Conservation (phyloP, 768 basidiomycete species). For the Lactarius pseudohatsudake region DNA sequence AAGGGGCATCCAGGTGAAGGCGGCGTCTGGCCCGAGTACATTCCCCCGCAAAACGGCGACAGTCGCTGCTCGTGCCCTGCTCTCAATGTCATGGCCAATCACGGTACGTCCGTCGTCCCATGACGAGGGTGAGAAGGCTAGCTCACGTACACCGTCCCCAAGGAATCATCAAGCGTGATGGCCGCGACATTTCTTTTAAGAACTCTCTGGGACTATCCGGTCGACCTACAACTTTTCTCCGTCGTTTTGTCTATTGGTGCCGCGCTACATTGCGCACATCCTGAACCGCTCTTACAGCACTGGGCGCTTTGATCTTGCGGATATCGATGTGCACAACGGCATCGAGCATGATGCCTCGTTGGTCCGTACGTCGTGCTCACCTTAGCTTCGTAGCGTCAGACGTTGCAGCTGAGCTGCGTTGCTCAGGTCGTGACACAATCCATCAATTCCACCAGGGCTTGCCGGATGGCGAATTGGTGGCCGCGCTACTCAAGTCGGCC, state of each 20-base stretch:
- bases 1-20: constrained; percentile 54
- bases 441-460: constrained; percentile 54
- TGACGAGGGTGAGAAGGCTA: background rate
- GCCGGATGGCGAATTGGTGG: constrained; percentile 46
- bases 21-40: constrained; percentile 69
- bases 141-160: background rate
- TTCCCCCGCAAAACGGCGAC: constrained; percentile 56
- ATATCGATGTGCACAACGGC: constrained; percentile 71
- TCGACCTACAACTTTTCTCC: constrained; percentile 67
- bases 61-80: constrained; percentile 75
- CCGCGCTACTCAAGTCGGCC: constrained; percentile 58
- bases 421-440: constrained; percentile 52
- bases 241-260: constrained; percentile 66
- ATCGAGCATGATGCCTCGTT: constrained; percentile 73
- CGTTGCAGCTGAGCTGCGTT: background rate
- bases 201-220: constrained; percentile 35
- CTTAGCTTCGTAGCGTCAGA: background rate
- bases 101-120: constrained; percentile 46
- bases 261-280: constrained; percentile 57
- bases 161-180: constrained; percentile 57
- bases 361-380: constrained; percentile 35
- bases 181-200: constrained; percentile 64
- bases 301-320: constrained; percentile 63
- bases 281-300: constrained; percentile 54
- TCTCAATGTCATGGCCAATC: constrained; percentile 80